Base-by-base conservation (phyloP, 2,329 filamentous ascomycete genomes). In the Endothia cerciana region DNA sequence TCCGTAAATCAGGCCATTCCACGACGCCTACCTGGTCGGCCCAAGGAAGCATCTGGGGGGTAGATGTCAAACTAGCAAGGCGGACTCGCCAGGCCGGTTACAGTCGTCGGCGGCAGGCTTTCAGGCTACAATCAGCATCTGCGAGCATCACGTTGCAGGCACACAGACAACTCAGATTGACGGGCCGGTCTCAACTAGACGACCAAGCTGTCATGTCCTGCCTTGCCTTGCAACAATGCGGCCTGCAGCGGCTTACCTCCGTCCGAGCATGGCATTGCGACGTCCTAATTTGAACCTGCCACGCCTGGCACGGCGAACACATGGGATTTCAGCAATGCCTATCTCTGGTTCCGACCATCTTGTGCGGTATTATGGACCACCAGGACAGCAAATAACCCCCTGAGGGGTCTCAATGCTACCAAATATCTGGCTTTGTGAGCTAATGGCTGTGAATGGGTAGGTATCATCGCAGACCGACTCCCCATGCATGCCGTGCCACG, bases 211-310 rank as follows among this genome's bases (percentile, higher is more conserved):
- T 45, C 13, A 55, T 38, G 60, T 47, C 60, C 62, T 36, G 41
- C 36, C 61, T 6, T 22, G 22, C 47, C 47, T 47, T 55, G 53
- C 62, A 61, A 64, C 60, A 38, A 47, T 60, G 65, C 62, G 65
- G 61, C 61, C 61, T 66, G 40, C 57, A 60, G 47, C 55, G 58
- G 45, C 45, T 25, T 45, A 28, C 51, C 25, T 13, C 58, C 64
- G 41, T 65, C 59, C 64, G 51, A 65, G 49, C 25, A n/a, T 62
- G 51, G 45, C 60, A 49, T 53, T 64, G 60, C 62, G 45, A 64
- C 62, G 49, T 51, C 30, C 33, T 38, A 4, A 41, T 53, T n/a
- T 56, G 15, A 49, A 45, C 51, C 61, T 63, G 61, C 55, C 36
- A 63, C 47, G 60, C 58, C 59, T 58, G 59, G 59, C 53, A 65